Evolutionary conservation across 2,329 filamentous ascomycete genomes (phyloP), one percentile per base, ranked within the genome.

Genomic region (Verticillium longisporum): DNA sequence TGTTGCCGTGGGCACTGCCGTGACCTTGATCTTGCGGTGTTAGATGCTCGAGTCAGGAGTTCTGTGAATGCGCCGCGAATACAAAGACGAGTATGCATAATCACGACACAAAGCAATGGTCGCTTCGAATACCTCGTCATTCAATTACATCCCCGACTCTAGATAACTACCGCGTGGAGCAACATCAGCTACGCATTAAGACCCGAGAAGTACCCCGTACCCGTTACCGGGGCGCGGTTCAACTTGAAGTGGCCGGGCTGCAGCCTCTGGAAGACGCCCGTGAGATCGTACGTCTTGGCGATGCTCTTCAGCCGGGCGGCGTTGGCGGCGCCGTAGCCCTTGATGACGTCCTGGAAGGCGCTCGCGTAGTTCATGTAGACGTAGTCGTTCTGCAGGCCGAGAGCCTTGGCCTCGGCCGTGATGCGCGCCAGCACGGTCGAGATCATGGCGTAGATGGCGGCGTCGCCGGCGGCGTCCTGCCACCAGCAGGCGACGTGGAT

Each of bases 361-460:
- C 70, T 69, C 1, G 76, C 77, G 62, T 81, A 80, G 66, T 81
- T 80, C 64, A 80, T 72, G 64, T 79, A 80, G 18, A 68, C 36
- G 41, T 66, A 71, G 14, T 66, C 65, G 32, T 60, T 64, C n/a
- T 62, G 34, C 2, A 56, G 15, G 4, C 65, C 68, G 4, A 57
- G 60, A 33, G 31, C 36, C 57, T 62, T 55, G 18, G 62, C 59
- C 6, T 58, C 60, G 54, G 26, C 32, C 18, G 32, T 55, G 26
- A 55, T 33, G n/a, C 26, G 14, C 18, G 26, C 18, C 26, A 55
- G 26, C 13, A 55, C 13, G 15, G 26, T 55, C 1, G 58, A 60
- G 38, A 64, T 61, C 31, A 61, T 58, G 3, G 65, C 65, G 18
- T 65, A 61, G 41, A 70, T 60, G 21, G 60, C 56, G 6, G 41